Conservation (phyloP, 1,284 basidiomycete genomes). For the Thelephora terrestris region DNA sequence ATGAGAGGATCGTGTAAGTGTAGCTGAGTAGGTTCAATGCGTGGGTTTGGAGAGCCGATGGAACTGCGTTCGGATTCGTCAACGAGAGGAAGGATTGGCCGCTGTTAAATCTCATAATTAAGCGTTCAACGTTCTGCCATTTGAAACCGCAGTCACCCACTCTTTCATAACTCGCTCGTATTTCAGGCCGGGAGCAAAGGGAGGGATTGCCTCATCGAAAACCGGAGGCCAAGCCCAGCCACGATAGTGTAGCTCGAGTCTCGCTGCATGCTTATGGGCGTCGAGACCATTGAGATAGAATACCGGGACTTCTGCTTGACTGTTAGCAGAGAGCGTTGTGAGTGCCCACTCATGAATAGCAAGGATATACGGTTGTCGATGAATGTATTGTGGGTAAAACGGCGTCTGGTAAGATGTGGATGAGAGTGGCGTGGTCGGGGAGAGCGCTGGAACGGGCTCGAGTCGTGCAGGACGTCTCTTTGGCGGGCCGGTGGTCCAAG, state of each 20-base stretch:
- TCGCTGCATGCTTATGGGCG: not conserved
- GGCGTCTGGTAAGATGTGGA: not conserved
- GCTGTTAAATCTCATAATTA: slow-evolving; percentile 25
- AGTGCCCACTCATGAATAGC: not conserved
- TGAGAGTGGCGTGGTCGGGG: not conserved
- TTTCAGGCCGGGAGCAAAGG: slow-evolving; percentile 35
- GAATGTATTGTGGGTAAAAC: not conserved
- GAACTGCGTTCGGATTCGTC: slow-evolving; percentile 34
- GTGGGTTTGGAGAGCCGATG: slow-evolving; percentile 53
- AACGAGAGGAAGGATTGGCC: slow-evolving; percentile 52
- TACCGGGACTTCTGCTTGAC: not conserved
- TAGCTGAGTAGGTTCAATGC: slow-evolving; percentile 60
- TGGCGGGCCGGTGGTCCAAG: slow-evolving; percentile 52
- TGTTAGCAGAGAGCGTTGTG: not conserved
- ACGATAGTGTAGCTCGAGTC: slow-evolving; percentile 21
- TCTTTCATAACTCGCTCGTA: slow-evolving; percentile 49
- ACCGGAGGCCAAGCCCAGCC: slow-evolving; percentile 57
- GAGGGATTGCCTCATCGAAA: slow-evolving; percentile 45
- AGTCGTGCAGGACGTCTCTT: slow-evolving; percentile 10
- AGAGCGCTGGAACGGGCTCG: not conserved
- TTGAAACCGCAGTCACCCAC: slow-evolving; percentile 33
- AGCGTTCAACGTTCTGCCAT: slow-evolving; percentile 3
- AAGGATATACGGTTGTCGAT: not conserved
- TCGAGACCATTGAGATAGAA: not conserved
- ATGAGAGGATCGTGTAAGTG: slow-evolving; percentile 50